A percentile compares a stretch with the other conserved stretches of the same genome.
These are phyloP conservation scores for Leishmania guyanensis DNA, from an alignment of 208 protist species.

Conservation along the genomic window DNA sequence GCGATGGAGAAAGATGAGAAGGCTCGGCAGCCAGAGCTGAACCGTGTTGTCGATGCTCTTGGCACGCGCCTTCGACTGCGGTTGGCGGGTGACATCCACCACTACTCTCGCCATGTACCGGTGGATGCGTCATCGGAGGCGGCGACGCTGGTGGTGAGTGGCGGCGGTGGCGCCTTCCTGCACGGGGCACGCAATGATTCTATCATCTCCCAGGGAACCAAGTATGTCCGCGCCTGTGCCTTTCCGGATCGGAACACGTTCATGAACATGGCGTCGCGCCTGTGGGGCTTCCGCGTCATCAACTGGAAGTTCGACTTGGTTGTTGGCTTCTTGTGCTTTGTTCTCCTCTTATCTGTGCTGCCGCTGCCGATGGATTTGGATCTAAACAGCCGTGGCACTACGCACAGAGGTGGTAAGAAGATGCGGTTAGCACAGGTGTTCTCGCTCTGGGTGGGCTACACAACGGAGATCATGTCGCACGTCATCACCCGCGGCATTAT, in stretches of 20 bases:
- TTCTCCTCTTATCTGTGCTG: constrained; percentile 62
- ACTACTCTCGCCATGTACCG: constrained; percentile 85
- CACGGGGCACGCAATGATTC: constrained; percentile 62
- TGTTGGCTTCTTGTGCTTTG: constrained; percentile 67
- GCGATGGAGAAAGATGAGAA: constrained; percentile 47
- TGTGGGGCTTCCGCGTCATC: constrained; percentile 76
- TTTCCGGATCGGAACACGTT: constrained; percentile 73
- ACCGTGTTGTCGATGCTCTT: constrained; percentile 51
- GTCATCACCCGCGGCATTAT: constrained; percentile 50
- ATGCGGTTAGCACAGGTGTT: constrained; percentile 27
- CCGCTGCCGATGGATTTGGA: constrained; percentile 45
- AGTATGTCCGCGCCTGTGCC: constrained; percentile 53
- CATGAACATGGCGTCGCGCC: constrained; percentile 56
- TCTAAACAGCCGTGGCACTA: not conserved
- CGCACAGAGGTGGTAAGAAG: not conserved
- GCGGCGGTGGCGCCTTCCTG: constrained; percentile 83
- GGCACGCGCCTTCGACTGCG: constrained; percentile 73
- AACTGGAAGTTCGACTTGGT: constrained; percentile 91
- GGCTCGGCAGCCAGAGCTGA: constrained; percentile 56
- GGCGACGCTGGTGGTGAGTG: constrained; percentile 75
- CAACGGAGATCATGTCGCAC: constrained; percentile 44
- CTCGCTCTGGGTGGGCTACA: constrained; percentile 39
- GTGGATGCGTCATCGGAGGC: constrained; percentile 53
- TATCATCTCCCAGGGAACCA: constrained; percentile 67
- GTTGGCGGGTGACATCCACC: constrained; percentile 82